Percentiles rank a stretch among this genome's conserved stretches.
phyloP scores from a whole-genome alignment of 371 early-diverging fungal species.

The Mucor indicus region DNA sequence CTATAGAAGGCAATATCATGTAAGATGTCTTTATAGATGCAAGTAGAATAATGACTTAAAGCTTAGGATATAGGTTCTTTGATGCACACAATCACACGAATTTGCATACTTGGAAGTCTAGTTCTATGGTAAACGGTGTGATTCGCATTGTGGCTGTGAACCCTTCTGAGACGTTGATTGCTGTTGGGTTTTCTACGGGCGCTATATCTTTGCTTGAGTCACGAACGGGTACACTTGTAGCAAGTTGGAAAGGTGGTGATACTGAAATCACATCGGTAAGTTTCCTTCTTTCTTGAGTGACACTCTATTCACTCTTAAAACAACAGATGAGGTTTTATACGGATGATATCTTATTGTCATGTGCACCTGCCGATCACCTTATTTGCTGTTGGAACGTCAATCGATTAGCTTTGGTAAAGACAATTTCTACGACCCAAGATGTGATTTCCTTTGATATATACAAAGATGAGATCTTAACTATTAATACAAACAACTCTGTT shows the following conservation, averaged over 20 bases:
- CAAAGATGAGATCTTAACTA: slow-evolving; percentile 58
- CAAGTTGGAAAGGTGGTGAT: slow-evolving; percentile 64
- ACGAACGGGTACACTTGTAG: slow-evolving; percentile 60
- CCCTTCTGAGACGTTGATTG: slow-evolving; percentile 55
- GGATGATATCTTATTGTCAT: slow-evolving; percentile 56
- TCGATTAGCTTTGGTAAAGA: slow-evolving; percentile 53
- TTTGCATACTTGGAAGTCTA: slow-evolving; percentile 52
- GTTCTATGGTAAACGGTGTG: slow-evolving; percentile 28
- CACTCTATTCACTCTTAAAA: too few species aligned
- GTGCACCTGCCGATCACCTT: slow-evolving; percentile 63
- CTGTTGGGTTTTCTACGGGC: slow-evolving; percentile 59
- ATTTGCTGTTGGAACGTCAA: slow-evolving; percentile 65
- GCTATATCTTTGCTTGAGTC: slow-evolving; percentile 58
- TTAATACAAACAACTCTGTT: slow-evolving; percentile 61
- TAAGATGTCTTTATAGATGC: slow-evolving; percentile 31
- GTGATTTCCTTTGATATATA: slow-evolving; percentile 7
- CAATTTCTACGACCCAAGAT: slow-evolving; percentile 45
- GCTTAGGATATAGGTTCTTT: slow-evolving; percentile 27
- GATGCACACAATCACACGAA: slow-evolving; percentile 37
- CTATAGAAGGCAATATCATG: slow-evolving; percentile 41
- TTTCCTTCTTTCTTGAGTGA: not conserved
- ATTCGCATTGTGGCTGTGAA: slow-evolving; percentile 46
- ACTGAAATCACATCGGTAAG: slow-evolving; percentile 60
- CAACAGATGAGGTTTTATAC: slow-evolving; percentile 60
- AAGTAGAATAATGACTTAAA: not conserved